Conservation (phyloP, 768 basidiomycete genomes). For the Lactarius hatsudake region DNA sequence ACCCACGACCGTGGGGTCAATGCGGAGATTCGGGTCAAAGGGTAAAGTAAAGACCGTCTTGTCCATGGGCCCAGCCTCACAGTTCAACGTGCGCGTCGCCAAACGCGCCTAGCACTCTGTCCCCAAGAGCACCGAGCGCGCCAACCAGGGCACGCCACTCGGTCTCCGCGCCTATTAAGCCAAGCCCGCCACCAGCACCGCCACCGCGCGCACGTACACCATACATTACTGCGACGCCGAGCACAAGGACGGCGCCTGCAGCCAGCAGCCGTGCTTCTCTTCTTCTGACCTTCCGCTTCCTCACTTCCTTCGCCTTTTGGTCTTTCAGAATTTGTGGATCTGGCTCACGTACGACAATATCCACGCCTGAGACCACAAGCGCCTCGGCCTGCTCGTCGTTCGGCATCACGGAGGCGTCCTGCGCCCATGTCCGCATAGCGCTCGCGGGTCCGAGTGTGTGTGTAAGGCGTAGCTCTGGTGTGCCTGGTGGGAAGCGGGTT, state of each 20-base stretch:
- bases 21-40: no score
- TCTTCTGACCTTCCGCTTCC: background rate
- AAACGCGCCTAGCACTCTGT: constrained; percentile 12
- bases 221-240: constrained; percentile 70
- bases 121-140: constrained; percentile 17
- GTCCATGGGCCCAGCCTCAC: background rate
- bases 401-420: constrained; percentile 42
- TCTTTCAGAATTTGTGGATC: constrained; percentile 33
- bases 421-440: constrained; percentile 72
- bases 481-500: constrained; percentile 54
- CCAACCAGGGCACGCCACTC: constrained; percentile 14
- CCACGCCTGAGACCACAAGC: constrained; percentile 53
- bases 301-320: constrained; percentile 26
- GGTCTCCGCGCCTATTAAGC: background rate
- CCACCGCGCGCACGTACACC: constrained; percentile 19
- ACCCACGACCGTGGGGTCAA: no score
- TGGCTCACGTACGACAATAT: constrained; percentile 53
- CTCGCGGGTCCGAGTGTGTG: constrained; percentile 78
- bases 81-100: constrained; percentile 6
- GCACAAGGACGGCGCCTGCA: constrained; percentile 63
- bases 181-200: constrained; percentile 3
- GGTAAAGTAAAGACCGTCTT: background rate
- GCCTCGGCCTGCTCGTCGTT: constrained; percentile 56
- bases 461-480: constrained; percentile 50
- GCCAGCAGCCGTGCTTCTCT: constrained; percentile 41